Evolutionary conservation across 2,329 filamentous ascomycete genomes (phyloP).

Genomic region (Aspergillus vadensis): DNA sequence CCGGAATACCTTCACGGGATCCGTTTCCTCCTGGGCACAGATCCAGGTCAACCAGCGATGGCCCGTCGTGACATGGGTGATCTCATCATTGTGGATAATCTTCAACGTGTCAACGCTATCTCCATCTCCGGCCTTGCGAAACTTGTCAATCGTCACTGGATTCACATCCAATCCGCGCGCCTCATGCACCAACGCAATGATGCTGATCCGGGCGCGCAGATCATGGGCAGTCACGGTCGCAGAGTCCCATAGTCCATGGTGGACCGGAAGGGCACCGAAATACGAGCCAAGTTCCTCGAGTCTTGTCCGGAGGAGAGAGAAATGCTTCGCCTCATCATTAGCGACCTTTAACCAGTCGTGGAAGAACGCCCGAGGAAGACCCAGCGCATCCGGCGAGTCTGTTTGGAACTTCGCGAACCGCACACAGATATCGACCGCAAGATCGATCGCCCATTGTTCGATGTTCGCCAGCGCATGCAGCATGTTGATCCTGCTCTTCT

Average conservation of each 20-base stretch:
- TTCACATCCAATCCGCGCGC: conserved; percentile 52
- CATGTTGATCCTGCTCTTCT: conserved; percentile 51
- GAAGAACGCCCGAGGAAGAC: conserved; percentile 49
- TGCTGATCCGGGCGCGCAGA: conserved; percentile 49
- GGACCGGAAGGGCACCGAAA: conserved; percentile 50
- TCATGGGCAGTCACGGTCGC: conserved; percentile 48
- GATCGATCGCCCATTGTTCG: conserved; percentile 53
- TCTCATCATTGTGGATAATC: conserved; percentile 53
- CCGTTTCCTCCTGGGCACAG: conserved; percentile 48
- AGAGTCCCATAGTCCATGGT: conserved; percentile 51
- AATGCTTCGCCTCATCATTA: conserved; percentile 53
- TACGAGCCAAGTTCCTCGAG: conserved; percentile 49
- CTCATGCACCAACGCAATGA: conserved; percentile 53
- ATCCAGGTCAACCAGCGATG: conserved; percentile 53
- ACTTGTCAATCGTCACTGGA: conserved; percentile 52
- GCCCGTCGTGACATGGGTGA: conserved; percentile 53
- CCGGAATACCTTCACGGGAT: conserved; percentile 50
- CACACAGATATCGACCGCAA: conserved; percentile 52
- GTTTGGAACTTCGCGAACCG: conserved; percentile 50
- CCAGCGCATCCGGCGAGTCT: conserved; percentile 17
- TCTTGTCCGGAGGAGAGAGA: conserved; percentile 48
- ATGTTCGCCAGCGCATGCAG: conserved; percentile 53
- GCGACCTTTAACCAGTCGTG: conserved; percentile 54
- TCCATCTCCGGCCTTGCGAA: conserved; percentile 43
- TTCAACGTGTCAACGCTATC: conserved; percentile 48